Percentiles rank a stretch among this genome's conserved stretches.
Evolutionary conservation across 2,329 filamentous ascomycete species (phyloP).

Genomic region (Fusarium guadeloupense): DNA sequence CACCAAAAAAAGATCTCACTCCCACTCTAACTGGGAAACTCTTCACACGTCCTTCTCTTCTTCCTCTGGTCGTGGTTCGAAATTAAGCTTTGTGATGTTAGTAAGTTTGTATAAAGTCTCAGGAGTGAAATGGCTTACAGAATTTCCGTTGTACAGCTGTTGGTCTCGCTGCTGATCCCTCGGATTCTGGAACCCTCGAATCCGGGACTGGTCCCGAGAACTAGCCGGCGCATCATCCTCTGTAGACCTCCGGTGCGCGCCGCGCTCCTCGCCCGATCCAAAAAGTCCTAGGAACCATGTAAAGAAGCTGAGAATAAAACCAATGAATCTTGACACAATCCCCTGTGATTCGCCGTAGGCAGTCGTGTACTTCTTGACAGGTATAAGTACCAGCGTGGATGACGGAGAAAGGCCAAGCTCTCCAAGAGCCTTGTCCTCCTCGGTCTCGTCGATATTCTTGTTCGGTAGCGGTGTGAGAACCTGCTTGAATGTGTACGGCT

Average conservation of each 20-base stretch:
- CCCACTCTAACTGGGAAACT: conserved; percentile 37
- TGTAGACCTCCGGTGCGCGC: neutral
- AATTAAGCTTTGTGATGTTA: conserved; percentile 66
- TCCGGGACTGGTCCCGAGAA: conserved; percentile 40
- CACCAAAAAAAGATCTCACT: conserved; percentile 38
- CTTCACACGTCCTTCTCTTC: conserved; percentile 53
- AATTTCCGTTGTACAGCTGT: conserved; percentile 92
- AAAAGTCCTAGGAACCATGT: conserved; percentile 50
- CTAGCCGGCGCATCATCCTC: conserved; percentile 11
- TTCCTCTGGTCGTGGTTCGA: conserved; percentile 71
- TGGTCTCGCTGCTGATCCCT: conserved; percentile 65
- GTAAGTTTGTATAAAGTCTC: conserved; percentile 12
- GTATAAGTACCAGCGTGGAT: conserved; percentile 83
- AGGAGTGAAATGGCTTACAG: conserved; percentile 62
- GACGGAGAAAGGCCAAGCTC: conserved; percentile 80
- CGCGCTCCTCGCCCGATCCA: conserved; percentile 35
- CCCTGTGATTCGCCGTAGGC: conserved; percentile 52
- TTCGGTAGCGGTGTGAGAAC: conserved; percentile 82
- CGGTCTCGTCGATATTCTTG: conserved; percentile 74
- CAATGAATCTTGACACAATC: conserved; percentile 45
- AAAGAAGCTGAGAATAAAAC: conserved; percentile 47
- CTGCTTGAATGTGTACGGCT: conserved; percentile 85
- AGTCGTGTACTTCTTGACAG: conserved; percentile 61
- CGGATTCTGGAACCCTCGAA: conserved; percentile 54
- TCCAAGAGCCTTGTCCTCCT: conserved; percentile 74